Evolutionary conservation across 768 basidiomycete genomes (phyloP), one percentile per base, ranked within the genome.

Genomic region (Trametopsis cervina): DNA sequence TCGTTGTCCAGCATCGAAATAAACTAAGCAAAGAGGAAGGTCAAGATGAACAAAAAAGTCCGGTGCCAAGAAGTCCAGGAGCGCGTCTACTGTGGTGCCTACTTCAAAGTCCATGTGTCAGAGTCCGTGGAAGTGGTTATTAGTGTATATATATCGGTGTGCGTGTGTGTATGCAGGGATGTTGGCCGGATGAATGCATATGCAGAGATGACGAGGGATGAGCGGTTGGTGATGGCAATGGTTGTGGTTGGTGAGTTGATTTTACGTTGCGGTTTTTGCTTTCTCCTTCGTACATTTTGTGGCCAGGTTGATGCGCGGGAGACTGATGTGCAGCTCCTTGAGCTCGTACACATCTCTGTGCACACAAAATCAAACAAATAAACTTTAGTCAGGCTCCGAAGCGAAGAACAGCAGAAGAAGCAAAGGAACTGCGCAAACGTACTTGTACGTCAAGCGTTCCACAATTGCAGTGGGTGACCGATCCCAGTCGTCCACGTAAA

Each of bases 401-500:
- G 36, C n/a, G 25, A 4, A 38, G 25, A n/a, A 23, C 25, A 2
- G 11, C 3, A 13, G 18, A 36, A n/a, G 17, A 39, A 27, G 23
- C 33, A 20, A 36, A 20, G 9, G 24, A 24, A 15, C 26, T 38
- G 4, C n/a, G 25, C 13, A n/a, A n/a, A 52, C 56, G 20, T 43
- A 55, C 56, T 46, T 46, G 46, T 57, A 57, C 12, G 51, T 52
- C 40, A 57, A 46, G 15, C 49, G 51, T 24, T 48, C 35, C 2
- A 50, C 51, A 20, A 53, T 43, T 20, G 51, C 47, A n/a, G 49
- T 39, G 13, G 56, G 56, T n/a, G 56, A 55, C 41, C 56, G 51
- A 39, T 57, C 56, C 54, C 54, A 57, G 23, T 57, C 54, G 37
- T 57, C 56, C 43, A 44, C 56, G 23, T 57, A 52, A 42, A 53